Percentiles rank a stretch among this genome's conserved stretches.
Evolutionary conservation across 2,329 filamentous ascomycete genomes (phyloP).

Genomic region (Trichoderma sp.): DNA sequence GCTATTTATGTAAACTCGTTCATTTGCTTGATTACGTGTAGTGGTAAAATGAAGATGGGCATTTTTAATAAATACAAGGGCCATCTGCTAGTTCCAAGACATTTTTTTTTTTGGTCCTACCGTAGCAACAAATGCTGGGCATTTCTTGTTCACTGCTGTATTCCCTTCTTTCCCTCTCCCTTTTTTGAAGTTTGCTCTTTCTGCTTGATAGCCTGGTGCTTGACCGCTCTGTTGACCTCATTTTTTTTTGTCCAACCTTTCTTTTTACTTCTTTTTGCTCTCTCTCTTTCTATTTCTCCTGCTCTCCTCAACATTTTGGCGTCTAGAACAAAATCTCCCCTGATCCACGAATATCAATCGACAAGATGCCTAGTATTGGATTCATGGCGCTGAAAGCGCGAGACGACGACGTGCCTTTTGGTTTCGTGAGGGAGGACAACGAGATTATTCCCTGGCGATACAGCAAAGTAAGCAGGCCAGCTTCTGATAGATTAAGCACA

Average conservation of each 20-base stretch:
- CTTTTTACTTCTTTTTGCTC: neutral
- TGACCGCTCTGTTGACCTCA: neutral
- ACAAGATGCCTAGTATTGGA: slow-evolving; percentile 9
- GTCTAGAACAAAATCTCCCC: neutral
- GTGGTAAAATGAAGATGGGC: neutral
- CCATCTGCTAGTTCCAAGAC: neutral
- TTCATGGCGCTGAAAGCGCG: neutral
- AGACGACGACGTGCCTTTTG: slow-evolving; percentile 8
- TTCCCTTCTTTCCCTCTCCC: neutral
- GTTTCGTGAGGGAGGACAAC: slow-evolving; percentile 19
- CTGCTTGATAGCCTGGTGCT: neutral
- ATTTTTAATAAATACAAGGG: slow-evolving; percentile 1
- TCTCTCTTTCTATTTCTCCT: neutral
- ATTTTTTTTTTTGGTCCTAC: neutral
- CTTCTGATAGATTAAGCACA: neutral
- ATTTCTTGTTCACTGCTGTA: neutral
- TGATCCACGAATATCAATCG: neutral
- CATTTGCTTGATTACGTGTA: neutral
- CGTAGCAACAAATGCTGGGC: neutral
- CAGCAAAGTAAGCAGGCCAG: slow-evolving; percentile 34
- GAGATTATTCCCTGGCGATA: slow-evolving; percentile 39
- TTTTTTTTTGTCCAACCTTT: neutral
- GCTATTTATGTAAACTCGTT: neutral
- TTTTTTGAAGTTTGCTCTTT: neutral
- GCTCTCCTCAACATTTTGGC: neutral